Percentiles rank a stretch among this genome's conserved stretches.
phyloP scores from a whole-genome alignment of 2,329 filamentous ascomycete species.

The Magnaporthales sp. region DNA sequence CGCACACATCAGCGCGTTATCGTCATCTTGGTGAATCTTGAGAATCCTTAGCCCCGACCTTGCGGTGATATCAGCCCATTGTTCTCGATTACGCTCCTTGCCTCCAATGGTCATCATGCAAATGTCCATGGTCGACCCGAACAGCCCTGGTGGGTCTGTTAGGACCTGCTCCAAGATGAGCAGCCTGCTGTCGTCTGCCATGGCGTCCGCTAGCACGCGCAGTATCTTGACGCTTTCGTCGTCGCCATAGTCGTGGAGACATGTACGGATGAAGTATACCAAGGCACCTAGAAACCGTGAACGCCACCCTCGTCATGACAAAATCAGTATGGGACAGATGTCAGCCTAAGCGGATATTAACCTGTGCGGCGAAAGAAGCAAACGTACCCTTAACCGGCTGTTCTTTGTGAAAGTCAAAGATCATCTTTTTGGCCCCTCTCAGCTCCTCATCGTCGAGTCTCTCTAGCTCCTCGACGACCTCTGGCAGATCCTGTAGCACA shows the following conservation, averaged over 20 bases:
- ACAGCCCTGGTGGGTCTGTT: constrained; percentile 9
- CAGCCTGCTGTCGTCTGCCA: constrained; percentile 18
- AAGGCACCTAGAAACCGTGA: constrained; percentile 18
- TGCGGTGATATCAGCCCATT: constrained; percentile 9
- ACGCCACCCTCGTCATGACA: neutral
- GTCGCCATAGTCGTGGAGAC: constrained; percentile 28
- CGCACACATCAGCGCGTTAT: constrained; percentile 9
- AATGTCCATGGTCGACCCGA: constrained; percentile 12
- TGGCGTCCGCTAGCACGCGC: constrained; percentile 17
- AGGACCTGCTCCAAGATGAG: constrained; percentile 17
- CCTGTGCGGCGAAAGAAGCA: neutral
- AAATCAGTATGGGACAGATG: neutral
- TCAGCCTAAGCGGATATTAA: too few species aligned
- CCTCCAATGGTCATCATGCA: constrained; percentile 15
- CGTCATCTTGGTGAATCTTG: constrained; percentile 10
- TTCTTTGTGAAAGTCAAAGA: constrained; percentile 21
- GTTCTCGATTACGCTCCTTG: constrained; percentile 15
- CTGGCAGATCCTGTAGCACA: constrained; percentile 21
- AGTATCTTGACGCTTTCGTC: constrained; percentile 22
- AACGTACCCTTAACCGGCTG: constrained; percentile 22
- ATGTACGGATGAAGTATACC: constrained; percentile 26
- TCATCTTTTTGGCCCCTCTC: constrained; percentile 13
- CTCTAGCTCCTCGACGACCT: constrained; percentile 14
- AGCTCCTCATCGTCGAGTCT: constrained; percentile 11
- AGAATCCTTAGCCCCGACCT: constrained; percentile 12